Conservation (phyloP, 1,139 yeast species). For the Hemisphaericaspora subhashii region DNA sequence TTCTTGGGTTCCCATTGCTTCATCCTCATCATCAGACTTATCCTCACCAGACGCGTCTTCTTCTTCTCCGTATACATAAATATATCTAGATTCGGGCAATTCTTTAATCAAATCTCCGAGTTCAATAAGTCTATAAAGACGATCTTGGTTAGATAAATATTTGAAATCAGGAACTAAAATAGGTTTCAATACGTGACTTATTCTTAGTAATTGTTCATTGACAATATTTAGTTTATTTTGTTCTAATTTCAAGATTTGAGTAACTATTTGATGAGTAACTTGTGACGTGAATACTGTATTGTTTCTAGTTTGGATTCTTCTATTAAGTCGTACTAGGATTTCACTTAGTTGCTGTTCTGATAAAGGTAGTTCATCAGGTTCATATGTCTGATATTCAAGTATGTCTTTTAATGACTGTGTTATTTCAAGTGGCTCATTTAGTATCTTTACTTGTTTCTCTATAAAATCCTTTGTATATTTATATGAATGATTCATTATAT, state of each 20-base stretch:
- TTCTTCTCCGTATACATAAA: slow-evolving; percentile 17
- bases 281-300: slow-evolving; percentile 29
- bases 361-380: slow-evolving; percentile 7
- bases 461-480: slow-evolving; percentile 32
- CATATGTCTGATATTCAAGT: slow-evolving; percentile 14
- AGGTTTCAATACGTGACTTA: slow-evolving; percentile 28
- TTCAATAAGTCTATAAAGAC: slow-evolving; percentile 15
- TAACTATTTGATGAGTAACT: slow-evolving; percentile 36
- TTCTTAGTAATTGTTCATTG: slow-evolving; percentile 26
- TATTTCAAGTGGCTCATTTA: slow-evolving; percentile 26
- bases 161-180: slow-evolving; percentile 28
- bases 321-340: slow-evolving; percentile 28
- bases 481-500: slow-evolving; percentile 21
- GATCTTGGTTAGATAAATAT: slow-evolving; percentile 14
- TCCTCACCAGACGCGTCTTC: slow-evolving; percentile 9
- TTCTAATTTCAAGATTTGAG: slow-evolving; percentile 38
- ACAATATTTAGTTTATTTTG: slow-evolving; percentile 28
- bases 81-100: slow-evolving; percentile 36
- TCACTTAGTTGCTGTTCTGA: slow-evolving; percentile 23
- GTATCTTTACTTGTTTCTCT: slow-evolving; percentile 25
- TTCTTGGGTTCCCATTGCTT: slow-evolving; percentile 19
- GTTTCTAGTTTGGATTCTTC: slow-evolving; percentile 30
- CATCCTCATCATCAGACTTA: slow-evolving; percentile 9
- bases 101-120: slow-evolving; percentile 27
- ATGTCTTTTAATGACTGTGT: slow-evolving; percentile 17